These are phyloP conservation scores for Bidens hawaiensis DNA, from an alignment of 140 eudicot species.

Conservation along the genomic window DNA sequence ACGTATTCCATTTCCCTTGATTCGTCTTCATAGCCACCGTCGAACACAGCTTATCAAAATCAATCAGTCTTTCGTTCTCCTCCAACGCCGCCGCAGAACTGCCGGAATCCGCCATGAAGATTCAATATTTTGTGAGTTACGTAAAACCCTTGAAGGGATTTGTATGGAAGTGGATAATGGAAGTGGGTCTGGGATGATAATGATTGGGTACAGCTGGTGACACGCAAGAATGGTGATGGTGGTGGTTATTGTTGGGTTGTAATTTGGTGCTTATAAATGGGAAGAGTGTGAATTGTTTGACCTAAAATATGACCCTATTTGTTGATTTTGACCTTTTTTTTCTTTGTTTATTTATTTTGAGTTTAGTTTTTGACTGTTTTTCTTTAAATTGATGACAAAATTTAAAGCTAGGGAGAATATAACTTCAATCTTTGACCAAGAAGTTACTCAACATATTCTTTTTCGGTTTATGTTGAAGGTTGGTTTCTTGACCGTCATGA, in stretches of 20 bases:
- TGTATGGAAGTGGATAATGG: conserved; percentile 20
- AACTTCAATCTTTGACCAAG: background rate
- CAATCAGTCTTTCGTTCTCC: conserved; percentile 40
- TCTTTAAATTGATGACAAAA: background rate
- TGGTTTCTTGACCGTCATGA: no score
- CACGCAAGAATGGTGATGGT: conserved; percentile 19
- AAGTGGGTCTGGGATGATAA: background rate
- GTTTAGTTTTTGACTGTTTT: no score
- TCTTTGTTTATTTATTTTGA: no score
- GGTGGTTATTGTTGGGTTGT: no score
- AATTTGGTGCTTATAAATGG: no score
- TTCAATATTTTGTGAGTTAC: background rate
- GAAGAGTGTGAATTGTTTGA: background rate
- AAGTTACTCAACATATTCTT: conserved; percentile 5
- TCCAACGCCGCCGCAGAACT: conserved; percentile 17
- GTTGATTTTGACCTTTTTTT: conserved; percentile 23
- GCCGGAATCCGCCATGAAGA: conserved; percentile 41
- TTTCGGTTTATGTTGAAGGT: conserved; percentile 2
- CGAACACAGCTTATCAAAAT: conserved; percentile 71
- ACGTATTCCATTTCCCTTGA: conserved; percentile 43
- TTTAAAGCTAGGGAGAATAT: background rate
- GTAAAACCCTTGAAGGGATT: conserved; percentile 9
- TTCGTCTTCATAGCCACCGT: conserved; percentile 70
- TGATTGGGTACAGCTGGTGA: conserved; percentile 44
- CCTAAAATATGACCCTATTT: conserved; percentile 1